Evolutionary conservation across 768 basidiomycete species (phyloP).

Genomic region (Russula dissimulans): DNA sequence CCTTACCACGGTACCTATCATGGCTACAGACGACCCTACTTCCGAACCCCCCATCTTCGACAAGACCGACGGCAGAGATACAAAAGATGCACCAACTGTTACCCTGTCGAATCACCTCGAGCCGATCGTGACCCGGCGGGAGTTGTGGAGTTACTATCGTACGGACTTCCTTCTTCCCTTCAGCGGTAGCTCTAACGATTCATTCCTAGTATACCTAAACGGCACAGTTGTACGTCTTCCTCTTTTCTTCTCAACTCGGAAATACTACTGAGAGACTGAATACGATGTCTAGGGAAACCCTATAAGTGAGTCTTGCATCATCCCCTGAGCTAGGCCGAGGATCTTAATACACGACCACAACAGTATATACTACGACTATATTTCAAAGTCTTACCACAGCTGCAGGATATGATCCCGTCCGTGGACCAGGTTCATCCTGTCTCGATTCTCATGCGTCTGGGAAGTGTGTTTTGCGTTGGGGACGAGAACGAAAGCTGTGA

Average conservation of each 20-base stretch:
- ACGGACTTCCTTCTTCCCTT: slow-evolving; percentile 21
- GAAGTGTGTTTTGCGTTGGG: slow-evolving; percentile 74
- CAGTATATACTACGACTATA: too few species aligned
- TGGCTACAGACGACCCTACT: too few species aligned
- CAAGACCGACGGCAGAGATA: too few species aligned
- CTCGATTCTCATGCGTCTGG: slow-evolving; percentile 47
- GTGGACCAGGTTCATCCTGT: slow-evolving; percentile 66
- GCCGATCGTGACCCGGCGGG: slow-evolving; percentile 62
- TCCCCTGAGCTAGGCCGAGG: too few species aligned
- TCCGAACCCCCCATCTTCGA: too few species aligned
- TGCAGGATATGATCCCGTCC: slow-evolving; percentile 66
- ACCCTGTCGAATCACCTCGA: slow-evolving; percentile 26
- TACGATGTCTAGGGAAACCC: slow-evolving; percentile 33
- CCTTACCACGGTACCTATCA: too few species aligned
- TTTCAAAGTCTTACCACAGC: slow-evolving; percentile 38
- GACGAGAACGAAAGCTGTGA: slow-evolving; percentile 57
- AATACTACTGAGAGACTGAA: too few species aligned
- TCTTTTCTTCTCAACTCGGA: too few species aligned
- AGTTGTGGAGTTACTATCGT: slow-evolving; percentile 79
- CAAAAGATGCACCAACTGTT: too few species aligned
- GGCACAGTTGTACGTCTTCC: slow-evolving; percentile 57
- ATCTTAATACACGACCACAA: too few species aligned
- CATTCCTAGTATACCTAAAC: slow-evolving; percentile 61
- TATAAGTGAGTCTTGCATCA: slow-evolving; percentile 26
- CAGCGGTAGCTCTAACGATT: not conserved